Evolutionary conservation across 1,139 yeast species (phyloP).

Genomic region (Zygoascus meyerae): DNA sequence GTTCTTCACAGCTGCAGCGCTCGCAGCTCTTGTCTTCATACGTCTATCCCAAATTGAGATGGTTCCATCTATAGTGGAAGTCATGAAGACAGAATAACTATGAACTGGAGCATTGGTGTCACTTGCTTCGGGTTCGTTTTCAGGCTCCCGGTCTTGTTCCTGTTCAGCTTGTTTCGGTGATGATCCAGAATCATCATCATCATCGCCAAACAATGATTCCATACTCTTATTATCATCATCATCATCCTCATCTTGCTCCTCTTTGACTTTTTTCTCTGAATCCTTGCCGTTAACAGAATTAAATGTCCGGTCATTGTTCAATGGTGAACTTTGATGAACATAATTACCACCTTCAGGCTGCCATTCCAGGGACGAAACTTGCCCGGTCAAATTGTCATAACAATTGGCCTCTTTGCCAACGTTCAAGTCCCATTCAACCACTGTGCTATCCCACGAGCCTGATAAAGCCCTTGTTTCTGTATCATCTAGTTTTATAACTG

Average conservation of each 20-base stretch:
- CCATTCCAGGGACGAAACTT: conserved; percentile 69
- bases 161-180: conserved; percentile 23
- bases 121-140: conserved; percentile 11
- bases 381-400: conserved; percentile 58
- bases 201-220: conserved; percentile 77
- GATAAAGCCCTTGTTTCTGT: conserved; percentile 60
- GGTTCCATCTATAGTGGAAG: conserved; percentile 81
- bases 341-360: conserved; percentile 62
- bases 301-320: neutral
- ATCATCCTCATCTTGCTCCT: conserved; percentile 22
- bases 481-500: conserved; percentile 58
- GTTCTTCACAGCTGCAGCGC: conserved; percentile 54
- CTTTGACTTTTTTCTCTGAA: conserved; percentile 3
- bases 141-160: conserved; percentile 12
- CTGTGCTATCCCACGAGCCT: conserved; percentile 81
- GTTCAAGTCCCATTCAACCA: conserved; percentile 77
- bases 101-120: conserved; percentile 11
- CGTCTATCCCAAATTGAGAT: conserved; percentile 82
- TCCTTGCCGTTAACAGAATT: conserved; percentile 20
- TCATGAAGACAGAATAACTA: conserved; percentile 58
- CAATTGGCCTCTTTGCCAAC: conserved; percentile 52
- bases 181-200: conserved; percentile 45
- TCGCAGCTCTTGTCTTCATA: conserved; percentile 43
- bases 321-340: conserved; percentile 5
- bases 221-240: conserved; percentile 53